Conservation (phyloP, 192 early-diverging fungal species). For the Jimgerdemannia flammicorona region DNA sequence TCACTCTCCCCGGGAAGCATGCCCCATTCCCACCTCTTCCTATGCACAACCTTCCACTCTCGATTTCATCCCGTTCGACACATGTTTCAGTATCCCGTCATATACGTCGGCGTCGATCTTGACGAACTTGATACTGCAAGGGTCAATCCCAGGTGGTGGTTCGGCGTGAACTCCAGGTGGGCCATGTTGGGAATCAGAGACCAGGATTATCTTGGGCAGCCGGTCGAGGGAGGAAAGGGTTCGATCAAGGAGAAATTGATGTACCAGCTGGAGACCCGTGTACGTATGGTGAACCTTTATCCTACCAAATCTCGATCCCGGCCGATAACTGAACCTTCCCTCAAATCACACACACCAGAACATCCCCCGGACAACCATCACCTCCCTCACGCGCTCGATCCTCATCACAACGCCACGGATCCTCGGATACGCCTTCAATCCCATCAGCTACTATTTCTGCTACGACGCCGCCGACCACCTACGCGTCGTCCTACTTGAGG, state of each 20-base stretch:
- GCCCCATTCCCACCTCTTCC: not conserved
- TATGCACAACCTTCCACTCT: constrained; percentile 35
- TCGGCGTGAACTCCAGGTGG: constrained; percentile 7
- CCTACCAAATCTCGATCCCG: too few relatives aligned
- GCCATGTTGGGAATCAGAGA: constrained; percentile 9
- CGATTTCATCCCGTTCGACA: constrained; percentile 41
- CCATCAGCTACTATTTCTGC: constrained; percentile 48
- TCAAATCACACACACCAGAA: constrained; percentile 8
- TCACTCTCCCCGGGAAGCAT: not conserved
- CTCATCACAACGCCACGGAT: constrained; percentile 51
- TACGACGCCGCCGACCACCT: constrained; percentile 20
- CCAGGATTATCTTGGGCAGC: constrained; percentile 17
- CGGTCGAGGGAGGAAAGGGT: not conserved
- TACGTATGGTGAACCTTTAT: not conserved
- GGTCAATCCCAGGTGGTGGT: not conserved
- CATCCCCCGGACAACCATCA: constrained; percentile 1
- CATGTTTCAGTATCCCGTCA: constrained; percentile 46
- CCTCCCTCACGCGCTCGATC: constrained; percentile 5
- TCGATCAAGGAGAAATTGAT: constrained; percentile 21
- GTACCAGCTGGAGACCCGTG: constrained; percentile 8
- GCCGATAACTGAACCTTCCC: too few relatives aligned
- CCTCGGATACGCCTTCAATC: constrained; percentile 51
- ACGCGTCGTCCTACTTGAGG: constrained; percentile 41
- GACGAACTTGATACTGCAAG: constrained; percentile 10
- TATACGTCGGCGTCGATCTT: constrained; percentile 39